These are phyloP conservation scores for Boletus tomentosulus DNA, from an alignment of 768 basidiomycete species.

Conservation along the genomic window DNA sequence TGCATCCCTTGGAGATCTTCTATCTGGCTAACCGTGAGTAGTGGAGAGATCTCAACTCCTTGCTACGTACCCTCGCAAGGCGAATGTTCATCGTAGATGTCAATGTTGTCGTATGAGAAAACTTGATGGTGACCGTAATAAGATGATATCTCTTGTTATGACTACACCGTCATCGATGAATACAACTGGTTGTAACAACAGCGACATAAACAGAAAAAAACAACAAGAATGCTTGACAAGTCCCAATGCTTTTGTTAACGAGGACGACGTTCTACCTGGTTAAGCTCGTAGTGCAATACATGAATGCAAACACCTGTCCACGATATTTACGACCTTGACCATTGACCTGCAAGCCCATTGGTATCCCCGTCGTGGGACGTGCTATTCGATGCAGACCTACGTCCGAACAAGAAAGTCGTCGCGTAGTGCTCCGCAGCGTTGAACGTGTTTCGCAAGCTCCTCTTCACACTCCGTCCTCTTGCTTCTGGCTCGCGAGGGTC, in stretches of 20 bases:
- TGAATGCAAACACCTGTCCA: slow-evolving; percentile 4
- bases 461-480: slow-evolving; percentile 58
- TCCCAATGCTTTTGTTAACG: slow-evolving; percentile 9
- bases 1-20: slow-evolving; percentile 93
- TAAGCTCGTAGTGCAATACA: slow-evolving; percentile 9
- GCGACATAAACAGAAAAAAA: slow-evolving; percentile 12
- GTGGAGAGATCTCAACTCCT: neutral
- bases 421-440: slow-evolving; percentile 70
- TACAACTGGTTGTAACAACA: slow-evolving; percentile 27
- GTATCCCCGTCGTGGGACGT: slow-evolving; percentile 19
- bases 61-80: slow-evolving; percentile 24
- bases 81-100: slow-evolving; percentile 27
- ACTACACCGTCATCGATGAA: slow-evolving; percentile 18
- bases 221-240: slow-evolving; percentile 5
- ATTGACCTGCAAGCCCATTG: slow-evolving; percentile 23
- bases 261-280: slow-evolving; percentile 3
- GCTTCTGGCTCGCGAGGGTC: slow-evolving; percentile 37
- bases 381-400: slow-evolving; percentile 32
- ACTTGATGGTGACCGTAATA: neutral
- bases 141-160: neutral
- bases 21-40: slow-evolving; percentile 45
- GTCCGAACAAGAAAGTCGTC: slow-evolving; percentile 61
- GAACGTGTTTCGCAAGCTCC: slow-evolving; percentile 63
- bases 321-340: slow-evolving; percentile 21
- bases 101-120: neutral